A percentile compares a stretch with the other conserved stretches of the same genome.
Evolutionary conservation across 2,329 filamentous ascomycete genomes (phyloP).

Genomic region (Sclerotinia spermophila): DNA sequence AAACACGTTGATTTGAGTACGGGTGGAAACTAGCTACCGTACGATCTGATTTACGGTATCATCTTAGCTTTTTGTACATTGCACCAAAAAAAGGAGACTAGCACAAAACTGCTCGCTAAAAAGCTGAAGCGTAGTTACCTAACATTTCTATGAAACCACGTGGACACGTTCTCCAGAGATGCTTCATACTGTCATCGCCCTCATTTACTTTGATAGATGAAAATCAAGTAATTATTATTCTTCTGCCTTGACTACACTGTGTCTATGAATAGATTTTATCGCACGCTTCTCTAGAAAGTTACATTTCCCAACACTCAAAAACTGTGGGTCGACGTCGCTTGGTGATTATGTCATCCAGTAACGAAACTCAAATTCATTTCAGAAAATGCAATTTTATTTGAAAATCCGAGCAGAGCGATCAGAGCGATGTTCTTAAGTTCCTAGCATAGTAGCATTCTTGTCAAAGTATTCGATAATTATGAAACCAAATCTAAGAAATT

Average conservation of each 20-base stretch:
- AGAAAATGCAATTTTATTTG: neutral
- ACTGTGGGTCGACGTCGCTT: neutral
- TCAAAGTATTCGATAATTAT: neutral
- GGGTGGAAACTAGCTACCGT: accelerated
- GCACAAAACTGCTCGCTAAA: neutral
- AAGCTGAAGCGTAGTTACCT: accelerated
- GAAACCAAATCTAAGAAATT: neutral
- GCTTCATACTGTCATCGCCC: neutral
- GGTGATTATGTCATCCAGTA: neutral
- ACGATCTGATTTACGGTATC: neutral
- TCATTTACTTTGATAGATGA: neutral
- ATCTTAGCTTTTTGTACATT: accelerated
- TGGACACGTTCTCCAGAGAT: neutral
- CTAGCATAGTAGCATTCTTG: neutral
- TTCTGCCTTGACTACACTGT: neutral
- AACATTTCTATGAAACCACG: too few relatives aligned
- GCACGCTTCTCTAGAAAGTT: neutral
- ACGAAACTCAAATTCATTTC: neutral
- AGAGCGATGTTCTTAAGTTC: too few relatives aligned
- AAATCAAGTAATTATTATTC: accelerated
- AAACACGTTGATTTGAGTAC: neutral
- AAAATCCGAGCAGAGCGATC: neutral
- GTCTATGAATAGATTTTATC: accelerated
- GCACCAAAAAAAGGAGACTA: accelerated
- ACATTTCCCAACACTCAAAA: too few relatives aligned